Base-by-base conservation (phyloP, 2,329 filamentous ascomycete genomes). In the Phaeosphaeriaceae sp. region DNA sequence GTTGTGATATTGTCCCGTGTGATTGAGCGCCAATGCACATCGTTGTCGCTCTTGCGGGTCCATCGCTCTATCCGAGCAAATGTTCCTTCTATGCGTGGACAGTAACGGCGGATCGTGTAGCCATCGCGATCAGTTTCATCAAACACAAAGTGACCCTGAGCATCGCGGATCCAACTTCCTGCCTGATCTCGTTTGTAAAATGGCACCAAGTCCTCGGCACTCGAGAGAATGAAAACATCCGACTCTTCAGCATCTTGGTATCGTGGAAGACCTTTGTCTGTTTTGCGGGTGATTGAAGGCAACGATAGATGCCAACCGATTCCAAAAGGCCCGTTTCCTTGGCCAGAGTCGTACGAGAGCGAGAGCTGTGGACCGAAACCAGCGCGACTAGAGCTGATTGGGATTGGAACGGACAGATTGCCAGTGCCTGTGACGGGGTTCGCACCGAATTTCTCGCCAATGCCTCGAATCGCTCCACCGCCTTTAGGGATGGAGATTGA, bases 291-390 rank as follows among this genome's bases (percentile, higher is more conserved):
- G 33, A 72, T 61, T 3, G 37, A 37, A 2, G 40, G 29, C 6
- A 55, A 17, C 3, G 42, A 42, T 0, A 71, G 21, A 2, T 49
- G n/a, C 68, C 68, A 72, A 5, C 68, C 68, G 4, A 70, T 12
- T 3, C 68, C 68, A 53, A 68, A 70, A 0, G 46, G 21, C 1
- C 67, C 63, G 49, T 68, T 68, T 4, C 66, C 66, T n/a, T 11
- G 16, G 12, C 62, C 62, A 3, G 67, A 71, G 39, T 57, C 46
- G 45, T 72, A 72, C 1, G 17, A 17, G 0, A 71, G 49, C n/a
- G 12, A 37, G 11, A 70, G 23, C 11, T 32, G 3, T 51, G 54
- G 20, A 29, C 52, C 11, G 23, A 53, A 28, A 34, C 50, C 15
- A 36, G 42, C 2, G 21, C 54, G 44, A 8, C 40, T 51, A 6